phyloP scores from a whole-genome alignment of 1,139 yeast genomes.

The Lodderomyces margitis region DNA sequence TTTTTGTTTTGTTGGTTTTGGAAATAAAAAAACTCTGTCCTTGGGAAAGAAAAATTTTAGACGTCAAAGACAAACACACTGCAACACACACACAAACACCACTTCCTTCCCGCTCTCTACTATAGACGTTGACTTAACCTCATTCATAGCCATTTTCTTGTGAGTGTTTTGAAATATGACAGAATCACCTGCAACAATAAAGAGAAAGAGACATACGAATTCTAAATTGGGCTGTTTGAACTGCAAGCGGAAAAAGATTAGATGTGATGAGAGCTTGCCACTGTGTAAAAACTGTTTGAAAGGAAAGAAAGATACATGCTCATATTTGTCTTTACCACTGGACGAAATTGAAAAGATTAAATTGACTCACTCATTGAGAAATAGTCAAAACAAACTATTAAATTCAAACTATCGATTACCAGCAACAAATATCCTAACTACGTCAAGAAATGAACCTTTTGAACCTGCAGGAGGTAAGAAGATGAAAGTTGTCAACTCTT shows the following conservation, averaged over 20 bases:
- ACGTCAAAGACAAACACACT: not conserved
- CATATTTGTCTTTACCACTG: slow-evolving; percentile 27
- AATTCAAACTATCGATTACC: slow-evolving; percentile 30
- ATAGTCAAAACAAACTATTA: slow-evolving; percentile 29
- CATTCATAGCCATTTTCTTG: not conserved
- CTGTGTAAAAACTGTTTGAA: slow-evolving; percentile 39
- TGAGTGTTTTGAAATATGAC: slow-evolving; percentile 1
- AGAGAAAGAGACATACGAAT: slow-evolving; percentile 41
- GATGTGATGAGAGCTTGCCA: slow-evolving; percentile 48
- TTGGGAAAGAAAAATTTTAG: not conserved
- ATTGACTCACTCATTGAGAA: slow-evolving; percentile 29
- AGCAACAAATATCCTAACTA: slow-evolving; percentile 13
- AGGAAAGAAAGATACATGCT: slow-evolving; percentile 31
- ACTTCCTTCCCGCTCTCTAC: not conserved
- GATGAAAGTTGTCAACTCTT: not conserved
- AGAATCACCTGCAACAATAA: slow-evolving; percentile 11
- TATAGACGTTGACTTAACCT: no score
- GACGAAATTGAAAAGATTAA: slow-evolving; percentile 28
- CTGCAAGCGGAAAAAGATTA: slow-evolving; percentile 45
- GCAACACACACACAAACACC: not conserved
- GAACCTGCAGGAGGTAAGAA: not conserved
- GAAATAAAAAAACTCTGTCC: no score
- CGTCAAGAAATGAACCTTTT: not conserved
- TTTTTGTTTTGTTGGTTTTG: no score
- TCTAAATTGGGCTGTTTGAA: slow-evolving; percentile 43